These are phyloP conservation scores for Jimgerdemannia lactiflua DNA, from an alignment of 192 early-diverging fungal species.

Conservation along the genomic window DNA sequence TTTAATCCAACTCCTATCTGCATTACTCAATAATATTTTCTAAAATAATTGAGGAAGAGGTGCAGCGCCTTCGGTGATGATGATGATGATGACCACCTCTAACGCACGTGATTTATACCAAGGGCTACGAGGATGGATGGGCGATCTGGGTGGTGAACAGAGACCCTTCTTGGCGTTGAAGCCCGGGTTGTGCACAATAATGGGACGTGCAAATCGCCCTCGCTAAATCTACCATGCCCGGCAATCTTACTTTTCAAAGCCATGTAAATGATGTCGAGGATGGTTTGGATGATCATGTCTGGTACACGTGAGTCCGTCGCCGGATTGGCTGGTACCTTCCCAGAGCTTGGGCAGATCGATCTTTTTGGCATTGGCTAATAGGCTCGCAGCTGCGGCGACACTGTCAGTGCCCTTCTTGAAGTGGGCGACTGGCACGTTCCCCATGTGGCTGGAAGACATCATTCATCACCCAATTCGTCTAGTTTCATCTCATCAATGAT, in stretches of 20 bases:
- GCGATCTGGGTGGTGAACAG: constrained; percentile 17
- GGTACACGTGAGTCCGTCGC: constrained; percentile 19
- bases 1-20: too few species aligned
- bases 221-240: constrained; percentile 18
- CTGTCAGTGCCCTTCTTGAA: constrained; percentile 14
- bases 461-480: too few species aligned
- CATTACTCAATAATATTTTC: not conserved
- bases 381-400: constrained; percentile 11
- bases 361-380: constrained; percentile 6
- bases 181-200: constrained; percentile 6
- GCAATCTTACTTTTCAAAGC: constrained; percentile 7
- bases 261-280: constrained; percentile 8
- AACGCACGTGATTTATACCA: not conserved
- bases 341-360: constrained; percentile 13
- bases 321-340: constrained; percentile 12
- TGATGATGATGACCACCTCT: too few species aligned
- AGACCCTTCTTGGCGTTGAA: constrained; percentile 3
- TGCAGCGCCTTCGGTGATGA: constrained; percentile 12
- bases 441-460: too few species aligned
- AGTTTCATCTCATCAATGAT: too few species aligned
- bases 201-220: constrained; percentile 16
- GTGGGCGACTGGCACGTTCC: too few species aligned
- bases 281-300: constrained; percentile 14
- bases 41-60: not conserved
- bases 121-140: constrained; percentile 8